Percentiles rank a stretch among this genome's conserved stretches.
These are phyloP conservation scores for Colletotrichum lentis DNA, from an alignment of 2,329 filamentous ascomycete species.

Conservation along the genomic window DNA sequence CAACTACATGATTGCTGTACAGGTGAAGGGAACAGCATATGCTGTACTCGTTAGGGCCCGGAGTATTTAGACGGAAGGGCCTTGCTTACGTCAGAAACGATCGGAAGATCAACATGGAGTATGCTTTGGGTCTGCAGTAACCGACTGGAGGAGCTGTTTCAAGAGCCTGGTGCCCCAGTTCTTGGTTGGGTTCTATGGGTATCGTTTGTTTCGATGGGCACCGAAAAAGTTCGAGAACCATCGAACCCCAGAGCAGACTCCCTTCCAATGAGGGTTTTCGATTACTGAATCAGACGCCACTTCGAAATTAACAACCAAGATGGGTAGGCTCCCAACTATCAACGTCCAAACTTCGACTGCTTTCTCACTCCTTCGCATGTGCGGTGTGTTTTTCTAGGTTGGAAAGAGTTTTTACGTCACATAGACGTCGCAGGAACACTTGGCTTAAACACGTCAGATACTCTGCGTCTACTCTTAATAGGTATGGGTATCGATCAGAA, in stretches of 20 bases:
- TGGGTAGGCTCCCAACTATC: background rate
- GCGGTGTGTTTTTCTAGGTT: background rate
- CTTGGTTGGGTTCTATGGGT: background rate
- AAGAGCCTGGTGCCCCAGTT: background rate
- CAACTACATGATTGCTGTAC: too few species aligned
- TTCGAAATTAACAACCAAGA: too few species aligned
- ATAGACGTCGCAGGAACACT: background rate
- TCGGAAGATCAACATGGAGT: background rate
- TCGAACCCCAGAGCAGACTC: background rate
- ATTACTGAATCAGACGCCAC: background rate
- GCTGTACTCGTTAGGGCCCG: background rate
- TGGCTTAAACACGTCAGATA: background rate
- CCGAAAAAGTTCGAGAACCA: slow-evolving; percentile 12
- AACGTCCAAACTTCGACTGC: background rate
- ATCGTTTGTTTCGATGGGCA: background rate
- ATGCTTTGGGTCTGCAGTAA: background rate
- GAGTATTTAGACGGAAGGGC: background rate
- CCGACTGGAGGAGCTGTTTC: background rate
- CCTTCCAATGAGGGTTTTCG: background rate
- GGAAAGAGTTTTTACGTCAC: background rate
- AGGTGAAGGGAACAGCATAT: background rate
- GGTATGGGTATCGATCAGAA: background rate
- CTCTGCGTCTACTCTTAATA: background rate
- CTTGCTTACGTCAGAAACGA: background rate
- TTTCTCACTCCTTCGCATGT: background rate